Evolutionary conservation across 345 rosid genomes (phyloP), one percentile per base, ranked within the genome.

Genomic region (Carallia pectinifolia): DNA sequence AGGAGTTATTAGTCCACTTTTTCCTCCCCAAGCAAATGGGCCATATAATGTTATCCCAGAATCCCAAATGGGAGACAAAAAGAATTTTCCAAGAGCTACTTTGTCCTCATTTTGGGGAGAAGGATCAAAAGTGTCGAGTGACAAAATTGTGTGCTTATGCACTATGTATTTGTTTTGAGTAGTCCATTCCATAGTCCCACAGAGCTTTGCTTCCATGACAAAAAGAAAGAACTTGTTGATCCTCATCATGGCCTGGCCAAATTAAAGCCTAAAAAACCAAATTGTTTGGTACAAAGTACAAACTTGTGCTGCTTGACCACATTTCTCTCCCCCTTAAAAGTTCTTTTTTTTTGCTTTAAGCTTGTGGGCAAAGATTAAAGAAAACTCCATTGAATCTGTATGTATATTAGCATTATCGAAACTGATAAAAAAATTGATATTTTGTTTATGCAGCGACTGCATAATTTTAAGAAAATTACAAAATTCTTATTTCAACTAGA

Each of bases 31-130:
- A 23, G 23, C 23, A 23, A 12, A 61, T 66, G 89, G 86, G 66
- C 68, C 89, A 81, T 58, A 36, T 29, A 47, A 40, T 69, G 44
- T 62, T 69, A 40, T 50, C 47, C 62, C 30, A 30, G 53, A 63
- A 78, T 71, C 83, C 82, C 72, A 78, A 71, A 70, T 72, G 80
- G 88, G 82, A 61, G 87, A 82, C 89, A 23, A 81, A 66, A 1
- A 8, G 29, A 66, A 6, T 68, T 50, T 64, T 73, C 53, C 33
- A 58, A 77, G 71, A 16, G 48, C 58, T n/a, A 31, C 68, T 77
- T 68, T 78, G 73, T 82, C 84, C 80, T 72, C 78, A 64, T 64
- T 71, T 80, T 71, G 53, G 65, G 82, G 81, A 60, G 64, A 18
- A 15, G 1, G 13, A 36, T 40, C 27, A 7, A 30, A 61, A 61